These are phyloP conservation scores for Mucor indicus DNA, from an alignment of 371 early-diverging fungal species.

Conservation along the genomic window DNA sequence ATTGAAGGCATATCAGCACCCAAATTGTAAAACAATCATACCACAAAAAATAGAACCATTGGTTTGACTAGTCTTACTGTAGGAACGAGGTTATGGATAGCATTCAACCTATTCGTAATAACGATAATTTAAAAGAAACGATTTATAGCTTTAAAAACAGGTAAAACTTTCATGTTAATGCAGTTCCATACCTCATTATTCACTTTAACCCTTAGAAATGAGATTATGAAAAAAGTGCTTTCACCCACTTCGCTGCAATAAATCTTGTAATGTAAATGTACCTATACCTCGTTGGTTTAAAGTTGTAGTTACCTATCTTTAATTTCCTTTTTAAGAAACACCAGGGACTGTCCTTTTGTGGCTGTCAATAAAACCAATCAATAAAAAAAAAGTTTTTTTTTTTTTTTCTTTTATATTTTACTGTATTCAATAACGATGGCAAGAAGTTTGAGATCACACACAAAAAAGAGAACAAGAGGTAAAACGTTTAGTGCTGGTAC, in stretches of 20 bases:
- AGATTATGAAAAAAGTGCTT: slow-evolving; percentile 2
- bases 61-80: neutral
- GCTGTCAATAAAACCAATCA: neutral
- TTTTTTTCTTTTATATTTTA: neutral
- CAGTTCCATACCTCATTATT: too few relatives aligned
- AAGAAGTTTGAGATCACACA: slow-evolving; percentile 42
- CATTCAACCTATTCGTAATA: slow-evolving; percentile 25
- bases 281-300: too few relatives aligned
- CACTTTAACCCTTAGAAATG: slow-evolving; percentile 1
- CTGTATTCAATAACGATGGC: slow-evolving; percentile 23
- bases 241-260: slow-evolving; percentile 2
- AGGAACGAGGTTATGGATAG: slow-evolving; percentile 31
- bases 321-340: too few relatives aligned
- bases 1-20: slow-evolving; percentile 45
- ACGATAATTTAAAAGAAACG: slow-evolving; percentile 31
- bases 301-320: slow-evolving; percentile 3
- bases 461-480: slow-evolving; percentile 44
- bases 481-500: neutral
- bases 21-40: slow-evolving; percentile 18
- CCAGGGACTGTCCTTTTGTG: too few relatives aligned
- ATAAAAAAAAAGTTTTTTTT: slow-evolving; percentile 8
- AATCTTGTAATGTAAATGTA: slow-evolving; percentile 1
- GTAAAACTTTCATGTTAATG: too few relatives aligned
- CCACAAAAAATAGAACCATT: neutral
- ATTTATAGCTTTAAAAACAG: slow-evolving; percentile 28